A percentile compares a stretch with the other conserved stretches of the same genome.
These are phyloP conservation scores for Stagonosporopsis rhizophila DNA, from an alignment of 2,329 filamentous ascomycete genomes.

Conservation along the genomic window DNA sequence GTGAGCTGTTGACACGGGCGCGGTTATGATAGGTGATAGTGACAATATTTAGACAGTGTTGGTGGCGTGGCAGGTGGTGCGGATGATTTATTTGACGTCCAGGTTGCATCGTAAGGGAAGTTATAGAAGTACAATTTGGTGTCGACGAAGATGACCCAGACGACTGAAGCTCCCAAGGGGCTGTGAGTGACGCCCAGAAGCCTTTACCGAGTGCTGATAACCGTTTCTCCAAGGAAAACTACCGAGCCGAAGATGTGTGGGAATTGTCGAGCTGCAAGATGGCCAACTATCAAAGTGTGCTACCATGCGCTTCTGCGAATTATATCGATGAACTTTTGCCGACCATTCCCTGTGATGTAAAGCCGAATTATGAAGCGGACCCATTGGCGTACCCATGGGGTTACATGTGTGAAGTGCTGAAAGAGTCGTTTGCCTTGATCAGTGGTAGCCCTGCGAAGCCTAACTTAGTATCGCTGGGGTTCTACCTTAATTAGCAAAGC, in stretches of 20 bases:
- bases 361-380: slow-evolving; percentile 49
- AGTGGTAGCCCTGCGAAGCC: slow-evolving; percentile 32
- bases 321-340: slow-evolving; percentile 51
- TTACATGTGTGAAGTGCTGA: slow-evolving; percentile 45
- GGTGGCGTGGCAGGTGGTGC: slow-evolving; percentile 45
- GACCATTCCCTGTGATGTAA: slow-evolving; percentile 46
- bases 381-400: slow-evolving; percentile 45
- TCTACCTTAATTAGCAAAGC: slow-evolving; percentile 45
- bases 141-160: slow-evolving; percentile 49
- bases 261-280: slow-evolving; percentile 44
- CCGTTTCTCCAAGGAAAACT: slow-evolving; percentile 53
- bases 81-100: slow-evolving; percentile 48
- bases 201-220: slow-evolving; percentile 49
- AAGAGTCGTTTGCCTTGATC: slow-evolving; percentile 31
- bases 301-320: slow-evolving; percentile 44
- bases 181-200: slow-evolving; percentile 46
- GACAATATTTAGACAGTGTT: slow-evolving; percentile 46
- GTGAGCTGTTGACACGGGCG: slow-evolving; percentile 39
- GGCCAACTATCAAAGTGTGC: slow-evolving; percentile 44
- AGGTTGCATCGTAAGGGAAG: slow-evolving; percentile 47
- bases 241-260: slow-evolving; percentile 49
- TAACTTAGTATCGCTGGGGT: slow-evolving; percentile 47
- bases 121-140: slow-evolving; percentile 55
- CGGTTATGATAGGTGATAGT: slow-evolving; percentile 43
- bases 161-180: slow-evolving; percentile 45